Evolutionary conservation across 2,329 filamentous ascomycete genomes (phyloP).

Genomic region (Exophiala spinifera): DNA sequence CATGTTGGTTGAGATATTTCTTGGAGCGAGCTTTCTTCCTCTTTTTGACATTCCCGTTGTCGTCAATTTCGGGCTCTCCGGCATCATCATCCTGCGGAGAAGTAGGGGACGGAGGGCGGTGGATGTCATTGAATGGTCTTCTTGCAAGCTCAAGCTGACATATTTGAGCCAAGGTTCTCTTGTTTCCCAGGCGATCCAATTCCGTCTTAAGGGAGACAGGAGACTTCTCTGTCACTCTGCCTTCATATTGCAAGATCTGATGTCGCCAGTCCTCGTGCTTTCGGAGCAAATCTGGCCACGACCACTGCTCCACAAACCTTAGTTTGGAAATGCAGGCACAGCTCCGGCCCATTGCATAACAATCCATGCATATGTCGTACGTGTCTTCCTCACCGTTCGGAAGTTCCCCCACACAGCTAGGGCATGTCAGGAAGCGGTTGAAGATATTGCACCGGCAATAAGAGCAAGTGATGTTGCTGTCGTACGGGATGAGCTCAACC

Average conservation of each 20-base stretch:
- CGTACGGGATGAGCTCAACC: slow-evolving; percentile 74
- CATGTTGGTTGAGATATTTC: slow-evolving; percentile 49
- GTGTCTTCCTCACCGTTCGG: slow-evolving; percentile 72
- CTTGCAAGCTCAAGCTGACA: slow-evolving; percentile 82
- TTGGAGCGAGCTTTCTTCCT: slow-evolving; percentile 63
- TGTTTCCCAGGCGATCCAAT: slow-evolving; percentile 58
- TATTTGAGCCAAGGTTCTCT: slow-evolving; percentile 84
- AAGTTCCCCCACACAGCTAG: slow-evolving; percentile 69
- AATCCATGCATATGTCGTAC: slow-evolving; percentile 97
- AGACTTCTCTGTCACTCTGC: slow-evolving; percentile 63
- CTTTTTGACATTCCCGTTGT: slow-evolving; percentile 61
- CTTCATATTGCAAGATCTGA: slow-evolving; percentile 71
- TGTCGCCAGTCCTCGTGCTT: slow-evolving; percentile 81
- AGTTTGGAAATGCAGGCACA: slow-evolving; percentile 83
- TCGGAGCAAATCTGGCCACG: slow-evolving; percentile 71
- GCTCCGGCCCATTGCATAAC: slow-evolving; percentile 93
- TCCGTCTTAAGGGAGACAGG: slow-evolving; percentile 70
- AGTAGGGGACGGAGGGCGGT: slow-evolving; percentile 50
- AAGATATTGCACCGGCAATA: slow-evolving; percentile 97
- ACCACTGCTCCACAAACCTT: slow-evolving; percentile 90
- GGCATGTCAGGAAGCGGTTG: slow-evolving; percentile 92
- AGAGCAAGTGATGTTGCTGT: slow-evolving; percentile 90
- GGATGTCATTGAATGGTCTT: slow-evolving; percentile 80
- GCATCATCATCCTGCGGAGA: slow-evolving; percentile 41
- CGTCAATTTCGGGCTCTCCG: slow-evolving; percentile 47